Evolutionary conservation across 2,329 filamentous ascomycete species (phyloP).

Genomic region (Neobulgaria alba): DNA sequence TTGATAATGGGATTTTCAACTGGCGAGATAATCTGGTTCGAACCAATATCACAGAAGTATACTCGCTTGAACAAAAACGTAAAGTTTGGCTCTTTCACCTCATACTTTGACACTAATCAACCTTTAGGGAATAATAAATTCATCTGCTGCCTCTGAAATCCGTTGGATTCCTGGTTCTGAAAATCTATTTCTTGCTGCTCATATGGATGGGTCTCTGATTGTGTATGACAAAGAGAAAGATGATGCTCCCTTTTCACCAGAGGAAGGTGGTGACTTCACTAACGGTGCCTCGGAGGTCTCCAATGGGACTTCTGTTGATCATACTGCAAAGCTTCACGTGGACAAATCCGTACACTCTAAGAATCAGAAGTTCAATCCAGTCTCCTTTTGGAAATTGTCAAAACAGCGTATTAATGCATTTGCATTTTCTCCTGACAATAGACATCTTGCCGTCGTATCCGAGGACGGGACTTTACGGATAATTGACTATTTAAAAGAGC

Average conservation of each 20-base stretch:
- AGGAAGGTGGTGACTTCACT: conserved; percentile 33
- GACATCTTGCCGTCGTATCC: conserved; percentile 80
- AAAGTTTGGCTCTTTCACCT: conserved; percentile 22
- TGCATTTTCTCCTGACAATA: conserved; percentile 82
- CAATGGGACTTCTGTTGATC: conserved; percentile 5
- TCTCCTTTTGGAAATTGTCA: conserved; percentile 86
- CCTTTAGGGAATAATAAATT: conserved; percentile 75
- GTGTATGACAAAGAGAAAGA: conserved; percentile 98
- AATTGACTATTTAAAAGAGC: conserved; percentile 85
- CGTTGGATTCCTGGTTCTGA: conserved; percentile 93
- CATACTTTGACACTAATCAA: background rate
- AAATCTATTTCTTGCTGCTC: conserved; percentile 82
- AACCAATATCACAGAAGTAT: conserved; percentile 93
- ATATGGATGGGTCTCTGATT: conserved; percentile 83
- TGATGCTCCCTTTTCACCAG: conserved; percentile 68
- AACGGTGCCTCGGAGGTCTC: conserved; percentile 40
- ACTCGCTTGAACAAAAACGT: conserved; percentile 93
- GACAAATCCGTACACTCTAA: conserved; percentile 88
- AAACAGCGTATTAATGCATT: conserved; percentile 87
- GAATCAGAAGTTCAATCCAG: conserved; percentile 88
- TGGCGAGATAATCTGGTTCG: conserved; percentile 97
- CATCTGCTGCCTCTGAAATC: conserved; percentile 76
- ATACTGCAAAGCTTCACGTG: conserved; percentile 52
- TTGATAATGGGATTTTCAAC: conserved; percentile 94
- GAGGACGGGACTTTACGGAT: conserved; percentile 86